Base-by-base conservation (phyloP, 2,329 filamentous ascomycete genomes). In the Xylariaceae sp. region DNA sequence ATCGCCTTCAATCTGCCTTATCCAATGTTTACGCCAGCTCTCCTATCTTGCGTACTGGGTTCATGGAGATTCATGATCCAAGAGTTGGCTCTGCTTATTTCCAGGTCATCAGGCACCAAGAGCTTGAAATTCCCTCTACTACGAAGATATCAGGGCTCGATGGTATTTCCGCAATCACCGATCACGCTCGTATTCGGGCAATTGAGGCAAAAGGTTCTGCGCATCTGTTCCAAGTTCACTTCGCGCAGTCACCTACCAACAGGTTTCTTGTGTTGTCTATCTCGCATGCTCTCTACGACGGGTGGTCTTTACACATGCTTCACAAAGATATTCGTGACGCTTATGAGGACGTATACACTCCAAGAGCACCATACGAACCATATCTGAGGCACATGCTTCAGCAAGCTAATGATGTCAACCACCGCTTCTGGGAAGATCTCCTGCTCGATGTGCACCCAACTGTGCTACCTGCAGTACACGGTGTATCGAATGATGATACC, bases 221-320 rank as follows among this genome's bases (percentile, higher is more conserved):
- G 1, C 42, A 66, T 7, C 56, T 84, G 3, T 64, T 83, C 6
- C 77, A 80, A 43, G 56, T 84, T 1, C 64, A 62, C 0, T 65
- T 79, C 42, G 66, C 65, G 3, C 57, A 48, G 5, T 60, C 64
- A 1, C 65, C 49, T 3, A 55, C 48, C 12, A 59, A 56, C 27
- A 56, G 49, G 22, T 79, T 75, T 44, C 51, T 83, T 2, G 59
- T 83, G 4, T 62, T 96, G 1, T 91, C 88, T 0, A 82, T 95
- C 32, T 78, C 90, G 0, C 91, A 96, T 65, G 88, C 90, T 2
- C 73, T 95, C 17, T 96, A 96, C 54, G 91, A 96, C 60, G 91
- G 91, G 1, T 90, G 84, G 79, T 95, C 90, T 3, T 75, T 96
- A 11, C 72, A 74, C 3, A 68, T 94, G 14, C 65, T 96, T 1